A percentile compares a stretch with the other conserved stretches of the same genome.
These are phyloP conservation scores for Sclerospora graminicola DNA, from an alignment of 352 stramenopile species.

Conservation along the genomic window DNA sequence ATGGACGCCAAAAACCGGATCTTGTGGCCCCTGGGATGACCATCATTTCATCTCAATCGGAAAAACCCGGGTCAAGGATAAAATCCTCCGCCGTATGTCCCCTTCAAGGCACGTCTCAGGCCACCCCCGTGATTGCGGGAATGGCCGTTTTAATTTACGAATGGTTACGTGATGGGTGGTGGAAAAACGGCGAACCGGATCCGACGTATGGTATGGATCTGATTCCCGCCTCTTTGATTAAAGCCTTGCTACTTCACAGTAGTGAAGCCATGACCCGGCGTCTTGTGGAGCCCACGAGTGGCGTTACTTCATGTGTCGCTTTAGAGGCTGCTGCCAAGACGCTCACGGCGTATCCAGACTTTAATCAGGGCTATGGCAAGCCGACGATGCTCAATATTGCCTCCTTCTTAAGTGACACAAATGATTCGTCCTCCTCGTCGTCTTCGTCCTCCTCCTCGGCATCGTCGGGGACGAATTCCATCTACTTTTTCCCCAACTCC, in stretches of 20 bases:
- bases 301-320: conserved; percentile 44
- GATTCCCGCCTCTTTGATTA: conserved; percentile 63
- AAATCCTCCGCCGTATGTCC: conserved; percentile 33
- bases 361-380: conserved; percentile 71
- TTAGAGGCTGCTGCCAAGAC: conserved; percentile 23
- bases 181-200: conserved; percentile 53
- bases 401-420: conserved; percentile 24
- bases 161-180: conserved; percentile 82
- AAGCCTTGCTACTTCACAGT: conserved; percentile 79
- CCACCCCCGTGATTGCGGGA: conserved; percentile 70
- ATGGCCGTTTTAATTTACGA: conserved; percentile 75
- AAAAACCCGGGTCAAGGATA: conserved; percentile 29
- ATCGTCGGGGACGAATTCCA: conserved; percentile 18
- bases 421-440: neutral
- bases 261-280: conserved; percentile 46
- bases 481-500: conserved; percentile 49
- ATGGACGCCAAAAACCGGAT: conserved; percentile 73
- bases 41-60: conserved; percentile 53
- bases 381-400: conserved; percentile 52
- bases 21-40: conserved; percentile 62
- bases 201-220: conserved; percentile 40
- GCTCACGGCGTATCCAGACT: conserved; percentile 43
- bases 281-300: conserved; percentile 25
- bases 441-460: conserved; percentile 5
- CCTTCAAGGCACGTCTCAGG: conserved; percentile 73